Evolutionary conservation across 2,329 filamentous ascomycete species (phyloP).

Genomic region (Tolypocladium ovalisporum): DNA sequence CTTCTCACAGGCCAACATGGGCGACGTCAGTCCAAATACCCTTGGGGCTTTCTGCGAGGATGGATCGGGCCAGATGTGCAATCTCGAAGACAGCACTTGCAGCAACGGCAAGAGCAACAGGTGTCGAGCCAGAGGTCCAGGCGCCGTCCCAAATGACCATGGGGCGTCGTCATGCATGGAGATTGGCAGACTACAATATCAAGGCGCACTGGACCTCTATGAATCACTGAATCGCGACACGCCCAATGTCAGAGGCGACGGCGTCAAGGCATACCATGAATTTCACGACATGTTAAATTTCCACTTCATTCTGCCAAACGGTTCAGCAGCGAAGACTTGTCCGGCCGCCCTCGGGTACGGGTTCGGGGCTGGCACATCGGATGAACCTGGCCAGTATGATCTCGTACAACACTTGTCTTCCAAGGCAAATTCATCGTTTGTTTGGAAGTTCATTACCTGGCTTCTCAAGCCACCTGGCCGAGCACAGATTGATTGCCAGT

Average conservation of each 20-base stretch:
- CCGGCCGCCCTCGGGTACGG: conserved; percentile 79
- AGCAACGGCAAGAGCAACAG: conserved; percentile 50
- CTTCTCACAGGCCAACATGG: conserved; percentile 86
- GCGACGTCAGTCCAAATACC: conserved; percentile 82
- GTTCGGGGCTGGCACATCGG: conserved; percentile 82
- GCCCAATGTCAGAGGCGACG: conserved; percentile 48
- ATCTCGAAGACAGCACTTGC: conserved; percentile 75
- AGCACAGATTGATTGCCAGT: conserved; percentile 64
- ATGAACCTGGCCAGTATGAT: conserved; percentile 80
- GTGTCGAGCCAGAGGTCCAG: conserved; percentile 62
- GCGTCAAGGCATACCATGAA: conserved; percentile 68
- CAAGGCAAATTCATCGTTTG: conserved; percentile 55
- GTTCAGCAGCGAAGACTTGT: conserved; percentile 61
- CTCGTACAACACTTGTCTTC: conserved; percentile 76
- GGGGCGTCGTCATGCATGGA: conserved; percentile 68
- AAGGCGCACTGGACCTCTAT: conserved; percentile 41
- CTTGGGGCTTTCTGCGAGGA: conserved; percentile 85
- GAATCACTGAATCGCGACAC: conserved; percentile 32
- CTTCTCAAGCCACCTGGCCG: conserved; percentile 58
- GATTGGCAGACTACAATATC: conserved; percentile 57
- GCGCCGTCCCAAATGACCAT: conserved; percentile 53
- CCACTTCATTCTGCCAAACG: conserved; percentile 61
- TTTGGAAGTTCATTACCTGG: conserved; percentile 67
- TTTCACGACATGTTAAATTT: conserved; percentile 71
- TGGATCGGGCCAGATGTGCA: conserved; percentile 60